These are phyloP conservation scores for Colletotrichum sp. DNA, from an alignment of 2,329 filamentous ascomycete genomes.

Conservation along the genomic window DNA sequence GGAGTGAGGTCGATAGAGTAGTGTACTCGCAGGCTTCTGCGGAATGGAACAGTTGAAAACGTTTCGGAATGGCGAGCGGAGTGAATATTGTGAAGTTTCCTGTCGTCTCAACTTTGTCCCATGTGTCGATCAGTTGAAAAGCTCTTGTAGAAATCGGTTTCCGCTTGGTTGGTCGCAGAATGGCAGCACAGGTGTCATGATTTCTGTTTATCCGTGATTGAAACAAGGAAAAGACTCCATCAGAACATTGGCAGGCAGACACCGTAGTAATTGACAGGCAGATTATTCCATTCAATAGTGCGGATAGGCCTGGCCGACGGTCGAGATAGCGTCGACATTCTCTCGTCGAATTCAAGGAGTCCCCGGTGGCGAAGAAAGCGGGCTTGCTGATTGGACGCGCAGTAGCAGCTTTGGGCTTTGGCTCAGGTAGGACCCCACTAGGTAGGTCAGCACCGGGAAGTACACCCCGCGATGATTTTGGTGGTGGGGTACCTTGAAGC, in stretches of 20 bases:
- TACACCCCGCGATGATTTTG: background rate
- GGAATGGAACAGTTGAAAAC: background rate
- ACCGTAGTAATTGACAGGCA: background rate
- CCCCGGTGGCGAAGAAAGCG: slow-evolving; percentile 8
- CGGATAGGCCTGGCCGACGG: slow-evolving; percentile 5
- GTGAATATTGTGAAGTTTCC: background rate
- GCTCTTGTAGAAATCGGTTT: background rate
- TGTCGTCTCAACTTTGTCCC: background rate
- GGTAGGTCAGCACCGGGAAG: background rate
- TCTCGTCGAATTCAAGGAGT: slow-evolving; percentile 1
- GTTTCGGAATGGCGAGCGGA: background rate
- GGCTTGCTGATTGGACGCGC: slow-evolving; percentile 16
- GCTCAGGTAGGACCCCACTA: background rate
- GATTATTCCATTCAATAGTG: background rate
- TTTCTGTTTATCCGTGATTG: background rate
- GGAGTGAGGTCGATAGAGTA: slow-evolving; percentile 8
- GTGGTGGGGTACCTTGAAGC: background rate
- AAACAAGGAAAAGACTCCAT: background rate
- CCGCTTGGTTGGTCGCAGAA: background rate
- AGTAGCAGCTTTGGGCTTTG: slow-evolving; percentile 11
- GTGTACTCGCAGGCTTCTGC: slow-evolving; percentile 10
- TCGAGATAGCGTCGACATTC: background rate
- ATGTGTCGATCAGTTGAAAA: background rate
- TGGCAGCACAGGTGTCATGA: background rate
- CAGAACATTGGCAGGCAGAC: background rate